Conservation (phyloP, 768 basidiomycete species). For the Kwoniella pini region DNA sequence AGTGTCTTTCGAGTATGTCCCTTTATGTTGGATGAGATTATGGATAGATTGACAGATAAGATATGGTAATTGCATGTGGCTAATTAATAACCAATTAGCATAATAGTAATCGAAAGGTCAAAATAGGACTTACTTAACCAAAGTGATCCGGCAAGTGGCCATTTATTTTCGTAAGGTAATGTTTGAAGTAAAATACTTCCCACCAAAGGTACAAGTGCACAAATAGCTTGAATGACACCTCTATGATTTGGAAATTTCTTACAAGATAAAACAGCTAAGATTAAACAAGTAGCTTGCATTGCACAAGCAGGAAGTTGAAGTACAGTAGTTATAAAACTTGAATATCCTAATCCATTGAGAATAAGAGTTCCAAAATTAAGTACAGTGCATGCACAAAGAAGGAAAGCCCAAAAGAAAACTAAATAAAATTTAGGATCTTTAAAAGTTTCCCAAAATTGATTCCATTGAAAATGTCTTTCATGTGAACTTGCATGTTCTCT, state of each 20-base stretch:
- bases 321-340: constrained; percentile 23
- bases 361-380: constrained; percentile 35
- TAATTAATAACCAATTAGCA: background rate
- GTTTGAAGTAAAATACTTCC: constrained; percentile 31
- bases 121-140: constrained; percentile 14
- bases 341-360: constrained; percentile 32
- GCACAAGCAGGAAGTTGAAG: constrained; percentile 29
- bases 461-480: constrained; percentile 22
- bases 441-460: constrained; percentile 31
- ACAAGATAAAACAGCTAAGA: constrained; percentile 14
- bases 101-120: background rate
- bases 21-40: constrained; percentile 35
- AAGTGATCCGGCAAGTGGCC: constrained; percentile 27
- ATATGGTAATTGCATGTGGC: constrained; percentile 30
- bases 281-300: constrained; percentile 24
- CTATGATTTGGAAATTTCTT: constrained; percentile 23
- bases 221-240: constrained; percentile 27
- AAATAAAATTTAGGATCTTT: constrained; percentile 27
- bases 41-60: constrained; percentile 32
- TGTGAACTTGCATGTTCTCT: constrained; percentile 34
- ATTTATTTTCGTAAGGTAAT: constrained; percentile 26
- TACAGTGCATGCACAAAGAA: constrained; percentile 27
- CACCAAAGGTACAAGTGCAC: constrained; percentile 24
- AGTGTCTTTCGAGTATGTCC: constrained; percentile 36
- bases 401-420: constrained; percentile 32